Percentiles rank a stretch among this genome's conserved stretches.
Conservation (phyloP, 192 early-diverging fungal species). For the Neocallimastix lanati region DNA sequence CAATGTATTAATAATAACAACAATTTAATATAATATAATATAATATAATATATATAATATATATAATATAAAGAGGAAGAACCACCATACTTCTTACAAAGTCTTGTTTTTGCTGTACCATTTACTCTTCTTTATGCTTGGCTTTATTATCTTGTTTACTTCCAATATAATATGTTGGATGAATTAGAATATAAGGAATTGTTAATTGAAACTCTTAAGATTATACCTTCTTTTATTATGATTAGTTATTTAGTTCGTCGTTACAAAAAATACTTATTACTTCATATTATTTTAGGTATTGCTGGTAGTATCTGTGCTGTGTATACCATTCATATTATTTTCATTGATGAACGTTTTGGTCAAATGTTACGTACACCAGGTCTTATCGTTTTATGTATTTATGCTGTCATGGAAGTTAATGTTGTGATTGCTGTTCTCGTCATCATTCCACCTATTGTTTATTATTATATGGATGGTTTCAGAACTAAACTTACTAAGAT, state of each 20-base stretch:
- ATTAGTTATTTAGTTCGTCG: neutral
- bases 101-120: neutral
- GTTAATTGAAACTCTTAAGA: neutral
- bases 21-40: no score
- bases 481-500: no score
- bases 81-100: neutral
- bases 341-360: neutral
- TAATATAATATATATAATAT: no score
- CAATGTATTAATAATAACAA: no score
- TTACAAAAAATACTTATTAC: neutral
- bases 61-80: neutral
- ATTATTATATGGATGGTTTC: no score
- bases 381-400: neutral
- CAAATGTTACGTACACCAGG: neutral
- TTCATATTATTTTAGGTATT: neutral
- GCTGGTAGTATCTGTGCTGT: neutral
- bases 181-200: neutral
- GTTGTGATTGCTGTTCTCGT: neutral
- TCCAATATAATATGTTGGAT: neutral
- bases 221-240: neutral
- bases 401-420: neutral
- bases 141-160: neutral
- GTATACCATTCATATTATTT: neutral
- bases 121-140: neutral
- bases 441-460: no score